A percentile compares a stretch with the other conserved stretches of the same genome.
Conservation (phyloP, 768 basidiomycete species). For the Fomitopsis pulvina region DNA sequence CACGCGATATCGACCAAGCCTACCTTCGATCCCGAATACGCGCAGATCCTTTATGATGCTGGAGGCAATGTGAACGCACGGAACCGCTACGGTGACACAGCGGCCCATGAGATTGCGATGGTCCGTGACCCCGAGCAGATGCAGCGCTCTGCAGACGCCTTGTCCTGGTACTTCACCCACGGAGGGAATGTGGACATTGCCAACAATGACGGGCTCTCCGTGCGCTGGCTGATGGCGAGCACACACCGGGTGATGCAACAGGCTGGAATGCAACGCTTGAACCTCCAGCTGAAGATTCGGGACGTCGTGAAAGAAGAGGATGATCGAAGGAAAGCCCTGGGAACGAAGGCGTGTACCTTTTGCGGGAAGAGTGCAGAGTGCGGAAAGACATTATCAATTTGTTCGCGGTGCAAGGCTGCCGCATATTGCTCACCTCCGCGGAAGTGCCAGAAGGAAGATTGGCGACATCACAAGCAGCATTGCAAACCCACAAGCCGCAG, state of each 20-base stretch:
- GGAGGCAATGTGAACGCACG: slow-evolving; percentile 35
- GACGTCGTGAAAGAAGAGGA: slow-evolving; percentile 26
- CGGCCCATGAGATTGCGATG: slow-evolving; percentile 33
- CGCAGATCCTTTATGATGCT: slow-evolving; percentile 34
- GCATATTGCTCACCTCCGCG: slow-evolving; percentile 28
- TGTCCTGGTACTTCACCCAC: slow-evolving; percentile 35
- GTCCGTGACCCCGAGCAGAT: slow-evolving; percentile 22
- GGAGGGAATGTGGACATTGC: slow-evolving; percentile 31
- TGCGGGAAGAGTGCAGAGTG: slow-evolving; percentile 32
- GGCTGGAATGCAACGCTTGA: neutral
- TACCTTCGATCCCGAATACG: slow-evolving; percentile 33
- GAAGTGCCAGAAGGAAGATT: slow-evolving; percentile 33
- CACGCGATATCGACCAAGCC: slow-evolving; percentile 38
- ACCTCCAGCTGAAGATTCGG: slow-evolving; percentile 4
- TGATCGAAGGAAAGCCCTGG: slow-evolving; percentile 21
- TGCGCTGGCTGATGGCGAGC: slow-evolving; percentile 12
- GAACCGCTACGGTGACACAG: slow-evolving; percentile 35
- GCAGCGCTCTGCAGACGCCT: slow-evolving; percentile 21
- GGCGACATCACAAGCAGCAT: slow-evolving; percentile 33
- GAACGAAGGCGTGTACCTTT: slow-evolving; percentile 26
- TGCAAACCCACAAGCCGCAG: slow-evolving; percentile 23
- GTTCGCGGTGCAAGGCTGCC: slow-evolving; percentile 29
- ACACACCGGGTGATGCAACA: neutral
- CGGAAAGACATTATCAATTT: slow-evolving; percentile 23
- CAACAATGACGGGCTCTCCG: slow-evolving; percentile 32